Evolutionary conservation across 352 stramenopile genomes (phyloP), one percentile per base, ranked within the genome.

Genomic region (Phytophthora multivora): DNA sequence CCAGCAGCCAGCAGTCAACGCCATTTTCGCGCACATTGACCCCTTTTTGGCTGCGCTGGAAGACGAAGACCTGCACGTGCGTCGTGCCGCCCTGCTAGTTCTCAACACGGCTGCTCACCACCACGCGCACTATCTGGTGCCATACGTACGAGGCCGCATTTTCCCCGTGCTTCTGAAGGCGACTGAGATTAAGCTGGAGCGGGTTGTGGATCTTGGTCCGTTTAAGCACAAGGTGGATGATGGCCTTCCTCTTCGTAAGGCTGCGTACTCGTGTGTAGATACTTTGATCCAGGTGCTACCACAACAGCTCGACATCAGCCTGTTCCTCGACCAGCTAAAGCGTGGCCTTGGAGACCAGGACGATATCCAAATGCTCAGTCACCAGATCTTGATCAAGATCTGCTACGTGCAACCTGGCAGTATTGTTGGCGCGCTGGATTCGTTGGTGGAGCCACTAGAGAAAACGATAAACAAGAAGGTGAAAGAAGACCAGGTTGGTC

Each of bases 221-320:
- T 99, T 99, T 79, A 99, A 98, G 69, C 97, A 99, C 71, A 99
- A 97, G 58, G 97, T 99, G 26, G 88, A 96, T 51, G 88, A 96
- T 68, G 88, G 85, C 1, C 70, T 96, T 12, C 81, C 86, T 43
- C 69, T 96, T 43, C 88, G 88, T 38, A 96, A 96, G 71, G 92
- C 96, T 25, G 86, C 96, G 8, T 97, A 99, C 46, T 91, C 94
- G 21, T 98, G 96, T 66, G 87, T 99, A 30, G 93, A 98, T 59
- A 99, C 97, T 9, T 88, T 98, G 39, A 75, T 99, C 9, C 95
- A 99, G 52, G 92, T 91, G 46, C 79, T 98, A 5, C 96, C 95
- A 7, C 79, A 95, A 45, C 90, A 92, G 54, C 63, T 99, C 33
- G 95, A 99, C 41, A 88, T 98, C 26, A 79, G 64, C 7, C 71